These are phyloP conservation scores for Colletotrichum eleusines DNA, from an alignment of 2,329 filamentous ascomycete species.

Conservation along the genomic window DNA sequence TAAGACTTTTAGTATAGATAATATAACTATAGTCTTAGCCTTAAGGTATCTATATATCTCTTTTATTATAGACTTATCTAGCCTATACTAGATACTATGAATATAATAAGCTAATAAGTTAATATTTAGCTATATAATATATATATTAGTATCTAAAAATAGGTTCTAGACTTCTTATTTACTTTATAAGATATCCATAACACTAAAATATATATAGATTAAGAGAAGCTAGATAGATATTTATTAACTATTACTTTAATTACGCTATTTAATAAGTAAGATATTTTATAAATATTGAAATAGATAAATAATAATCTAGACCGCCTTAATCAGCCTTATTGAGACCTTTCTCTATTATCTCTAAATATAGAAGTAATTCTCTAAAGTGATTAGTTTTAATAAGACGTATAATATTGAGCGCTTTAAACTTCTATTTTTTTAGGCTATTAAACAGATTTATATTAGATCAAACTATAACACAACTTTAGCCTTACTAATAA, in stretches of 20 bases:
- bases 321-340: conserved; percentile 40
- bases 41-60: no score
- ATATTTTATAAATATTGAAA: conserved; percentile 38
- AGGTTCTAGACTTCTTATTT: no score
- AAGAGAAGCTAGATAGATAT: neutral
- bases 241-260: neutral
- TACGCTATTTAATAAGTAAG: conserved; percentile 20
- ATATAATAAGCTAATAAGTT: neutral
- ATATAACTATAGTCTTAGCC: no score
- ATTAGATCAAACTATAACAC: no score
- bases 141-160: no score
- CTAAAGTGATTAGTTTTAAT: conserved; percentile 18
- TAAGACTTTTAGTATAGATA: no score
- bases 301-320: conserved; percentile 36
- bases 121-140: neutral
- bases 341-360: conserved; percentile 39
- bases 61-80: no score
- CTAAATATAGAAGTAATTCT: conserved; percentile 39
- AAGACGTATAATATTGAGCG: neutral
- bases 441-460: no score
- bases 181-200: no score
- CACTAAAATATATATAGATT: neutral
- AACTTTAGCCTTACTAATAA: no score
- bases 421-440: no score
- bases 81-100: no score